Evolutionary conservation across 495 filamentous ascomycete species (phyloP), one percentile per base, ranked within the genome.

Genomic region (Lineolata rhizophorae): DNA sequence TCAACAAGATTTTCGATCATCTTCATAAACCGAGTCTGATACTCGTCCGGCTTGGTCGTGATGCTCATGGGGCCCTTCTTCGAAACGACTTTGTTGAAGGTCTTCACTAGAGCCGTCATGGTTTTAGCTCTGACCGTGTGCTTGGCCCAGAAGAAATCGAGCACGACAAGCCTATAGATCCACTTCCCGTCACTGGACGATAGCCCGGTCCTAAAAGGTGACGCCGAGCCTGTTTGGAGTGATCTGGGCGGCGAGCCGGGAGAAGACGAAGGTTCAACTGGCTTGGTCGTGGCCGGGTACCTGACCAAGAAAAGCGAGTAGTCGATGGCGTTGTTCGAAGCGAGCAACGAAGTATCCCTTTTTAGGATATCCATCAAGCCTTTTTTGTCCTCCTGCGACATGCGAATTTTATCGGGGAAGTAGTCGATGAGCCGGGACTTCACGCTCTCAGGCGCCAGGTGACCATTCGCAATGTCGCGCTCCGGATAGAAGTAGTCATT

Each of bases 121-220:
- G 62, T 57, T 44, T 57, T 61, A 2, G 72, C 62, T 30, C 65
- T 65, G 1, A 70, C 33, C 38, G 66, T 72, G 50, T 76, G 71
- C 43, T 67, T 69, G 1, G 68, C 67, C 67, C 72, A 77, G 50
- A 77, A 76, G 40, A 76, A 77, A 46, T 77, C 72, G 27, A 79
- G 48, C 15, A 76, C 41, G 3, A 66, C 57, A 5, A 58, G 65
- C 10, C 69, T 54, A 40, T 76, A 79, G 14, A 67, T 56, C 53
- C 71, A 67, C 44, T 65, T 61, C 3, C 65, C 66, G 44, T 75
- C 67, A 6, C 59, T 54, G 14, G 65, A 70, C 0, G 45, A 26
- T 1, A 75, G 21, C 0, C 74, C 74, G 0, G 51, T 59, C 4
- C 69, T 51, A 70, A 70, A 76, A 1, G 34, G 15, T 1, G 39